phyloP scores from a whole-genome alignment of 1,139 yeast species.

The Spencermartinsiella ligniputridi region DNA sequence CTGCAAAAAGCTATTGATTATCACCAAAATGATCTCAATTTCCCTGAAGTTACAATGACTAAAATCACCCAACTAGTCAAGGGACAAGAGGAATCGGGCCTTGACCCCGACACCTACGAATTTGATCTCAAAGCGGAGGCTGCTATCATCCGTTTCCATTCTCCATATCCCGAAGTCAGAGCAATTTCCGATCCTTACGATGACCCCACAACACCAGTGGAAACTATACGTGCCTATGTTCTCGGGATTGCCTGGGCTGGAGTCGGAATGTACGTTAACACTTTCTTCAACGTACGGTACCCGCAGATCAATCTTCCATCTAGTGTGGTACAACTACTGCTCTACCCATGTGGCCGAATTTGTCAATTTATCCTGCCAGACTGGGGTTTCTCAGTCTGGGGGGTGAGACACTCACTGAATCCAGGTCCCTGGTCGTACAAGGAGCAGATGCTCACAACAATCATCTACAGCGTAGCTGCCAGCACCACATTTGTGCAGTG shows the following conservation, averaged over 20 bases:
- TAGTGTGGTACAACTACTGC: constrained; percentile 49
- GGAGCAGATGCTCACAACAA: constrained; percentile 61
- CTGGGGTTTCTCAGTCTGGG: constrained; percentile 41
- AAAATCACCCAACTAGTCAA: constrained; percentile 26
- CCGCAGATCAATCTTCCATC: constrained; percentile 46
- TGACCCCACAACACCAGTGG: constrained; percentile 41
- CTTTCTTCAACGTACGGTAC: constrained; percentile 51
- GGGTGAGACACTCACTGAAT: constrained; percentile 40
- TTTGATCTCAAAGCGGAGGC: constrained; percentile 45
- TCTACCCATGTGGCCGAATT: constrained; percentile 49
- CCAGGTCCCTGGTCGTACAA: constrained; percentile 64
- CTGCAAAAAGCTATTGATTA: constrained; percentile 37
- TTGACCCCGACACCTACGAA: constrained; percentile 11
- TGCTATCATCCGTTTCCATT: constrained; percentile 40
- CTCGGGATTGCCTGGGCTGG: constrained; percentile 53
- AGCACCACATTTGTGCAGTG: constrained; percentile 40
- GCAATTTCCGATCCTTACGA: constrained; percentile 47
- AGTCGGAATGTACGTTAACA: constrained; percentile 50
- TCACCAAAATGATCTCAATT: constrained; percentile 47
- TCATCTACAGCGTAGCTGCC: constrained; percentile 24
- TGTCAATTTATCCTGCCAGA: constrained; percentile 40
- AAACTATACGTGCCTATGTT: constrained; percentile 51
- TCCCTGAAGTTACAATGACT: constrained; percentile 37
- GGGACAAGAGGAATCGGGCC: constrained; percentile 16
- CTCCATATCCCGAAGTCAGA: constrained; percentile 50